Conservation (phyloP, 805 yeast species). For the Yarrowia osloensis region DNA sequence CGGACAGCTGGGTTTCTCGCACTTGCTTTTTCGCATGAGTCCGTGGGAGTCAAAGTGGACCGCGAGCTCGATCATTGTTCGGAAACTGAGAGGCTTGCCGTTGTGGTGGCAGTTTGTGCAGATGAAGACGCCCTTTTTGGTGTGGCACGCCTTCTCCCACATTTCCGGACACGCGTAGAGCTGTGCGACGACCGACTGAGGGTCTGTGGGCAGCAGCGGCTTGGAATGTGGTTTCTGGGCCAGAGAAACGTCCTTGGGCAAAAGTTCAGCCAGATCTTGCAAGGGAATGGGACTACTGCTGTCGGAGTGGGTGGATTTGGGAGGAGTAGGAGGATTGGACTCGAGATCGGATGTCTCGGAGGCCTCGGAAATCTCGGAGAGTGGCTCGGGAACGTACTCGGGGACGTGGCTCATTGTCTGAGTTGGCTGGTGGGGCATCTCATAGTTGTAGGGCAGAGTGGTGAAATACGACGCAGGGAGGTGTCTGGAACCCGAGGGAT, state of each 20-base stretch:
- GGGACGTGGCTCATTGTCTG: too few species aligned
- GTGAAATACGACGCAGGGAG: too few species aligned
- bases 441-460: too few species aligned
- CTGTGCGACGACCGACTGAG: not conserved
- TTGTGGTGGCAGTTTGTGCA: conserved; percentile 10
- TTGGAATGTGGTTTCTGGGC: not conserved
- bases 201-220: conserved; percentile 3
- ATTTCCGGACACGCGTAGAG: not conserved
- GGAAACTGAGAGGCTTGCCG: not conserved
- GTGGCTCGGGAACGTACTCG: too few species aligned
- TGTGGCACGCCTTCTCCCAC: conserved; percentile 8
- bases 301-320: not conserved
- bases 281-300: not conserved
- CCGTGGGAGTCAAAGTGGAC: conserved; percentile 17
- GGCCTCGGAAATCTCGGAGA: not conserved
- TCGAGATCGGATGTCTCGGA: not conserved
- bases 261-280: not conserved
- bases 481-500: too few species aligned
- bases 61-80: conserved; percentile 10
- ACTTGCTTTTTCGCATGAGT: conserved; percentile 8
- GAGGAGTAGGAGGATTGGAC: not conserved
- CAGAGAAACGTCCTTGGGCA: not conserved
- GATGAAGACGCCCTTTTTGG: conserved; percentile 14
- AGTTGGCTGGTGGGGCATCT: too few species aligned
- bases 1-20: not conserved